These are phyloP conservation scores for Iodosphaeria phyllophila DNA, from an alignment of 2,329 filamentous ascomycete species.

Conservation along the genomic window DNA sequence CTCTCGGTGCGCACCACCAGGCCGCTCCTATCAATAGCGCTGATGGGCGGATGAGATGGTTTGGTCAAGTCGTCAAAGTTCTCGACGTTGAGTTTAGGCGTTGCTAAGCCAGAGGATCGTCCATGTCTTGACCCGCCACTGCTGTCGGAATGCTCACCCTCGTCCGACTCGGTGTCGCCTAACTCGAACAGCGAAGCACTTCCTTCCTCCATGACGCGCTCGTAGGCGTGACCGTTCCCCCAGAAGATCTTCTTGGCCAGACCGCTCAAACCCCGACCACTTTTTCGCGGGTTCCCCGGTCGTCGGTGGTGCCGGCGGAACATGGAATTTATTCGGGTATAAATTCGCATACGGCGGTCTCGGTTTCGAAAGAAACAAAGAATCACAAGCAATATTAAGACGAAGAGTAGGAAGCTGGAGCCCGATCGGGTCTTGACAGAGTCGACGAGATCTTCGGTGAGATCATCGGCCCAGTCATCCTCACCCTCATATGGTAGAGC, in stretches of 20 bases:
- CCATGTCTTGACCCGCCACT: constrained; percentile 32
- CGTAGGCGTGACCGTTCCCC: constrained; percentile 42
- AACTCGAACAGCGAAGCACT: constrained; percentile 63
- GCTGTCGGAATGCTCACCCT: constrained; percentile 45
- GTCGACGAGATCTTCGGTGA: constrained; percentile 40
- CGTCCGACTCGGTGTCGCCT: constrained; percentile 42
- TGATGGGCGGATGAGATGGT: constrained; percentile 12
- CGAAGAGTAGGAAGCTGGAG: constrained; percentile 58
- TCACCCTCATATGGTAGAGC: constrained; percentile 16
- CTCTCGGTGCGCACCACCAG: constrained; percentile 72
- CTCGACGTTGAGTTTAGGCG: constrained; percentile 38
- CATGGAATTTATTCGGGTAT: constrained; percentile 28
- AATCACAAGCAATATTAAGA: constrained; percentile 51
- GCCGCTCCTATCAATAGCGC: constrained; percentile 46
- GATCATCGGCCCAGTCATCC: constrained; percentile 31
- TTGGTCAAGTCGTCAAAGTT: constrained; percentile 28
- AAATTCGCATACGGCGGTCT: constrained; percentile 48
- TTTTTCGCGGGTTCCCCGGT: constrained; percentile 27
- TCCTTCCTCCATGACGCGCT: constrained; percentile 72
- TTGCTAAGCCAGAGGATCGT: constrained; percentile 46
- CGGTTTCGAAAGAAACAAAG: constrained; percentile 62
- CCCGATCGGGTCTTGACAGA: constrained; percentile 48
- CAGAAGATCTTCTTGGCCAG: constrained; percentile 48
- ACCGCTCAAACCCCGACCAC: constrained; percentile 24
- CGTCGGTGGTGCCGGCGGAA: constrained; percentile 22